These are phyloP conservation scores for Gigaspora rosea DNA, from an alignment of 192 early-diverging fungal species.

Conservation along the genomic window DNA sequence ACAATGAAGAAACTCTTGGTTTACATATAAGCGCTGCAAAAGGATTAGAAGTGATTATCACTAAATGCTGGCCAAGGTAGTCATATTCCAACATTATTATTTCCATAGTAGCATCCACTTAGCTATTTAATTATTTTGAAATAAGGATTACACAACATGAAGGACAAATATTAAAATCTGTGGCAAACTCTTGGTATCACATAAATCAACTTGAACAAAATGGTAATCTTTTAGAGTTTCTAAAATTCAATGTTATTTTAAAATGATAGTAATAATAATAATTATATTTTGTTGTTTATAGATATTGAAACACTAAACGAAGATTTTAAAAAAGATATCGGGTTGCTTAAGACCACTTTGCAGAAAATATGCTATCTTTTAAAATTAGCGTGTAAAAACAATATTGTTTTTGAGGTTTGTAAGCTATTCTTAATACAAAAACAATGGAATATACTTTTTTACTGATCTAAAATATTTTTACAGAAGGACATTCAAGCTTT, in stretches of 20 bases:
- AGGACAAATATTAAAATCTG: slow-evolving; percentile 6
- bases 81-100: neutral
- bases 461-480: too few species aligned
- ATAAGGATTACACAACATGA: slow-evolving; percentile 17
- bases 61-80: slow-evolving; percentile 30
- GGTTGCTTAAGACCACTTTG: neutral
- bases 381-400: neutral
- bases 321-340: neutral
- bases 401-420: slow-evolving; percentile 1
- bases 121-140: neutral
- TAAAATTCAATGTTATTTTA: too few species aligned
- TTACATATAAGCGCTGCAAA: slow-evolving; percentile 18
- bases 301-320: neutral
- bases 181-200: slow-evolving; percentile 18
- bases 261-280: neutral
- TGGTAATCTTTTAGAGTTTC: neutral
- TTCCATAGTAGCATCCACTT: neutral
- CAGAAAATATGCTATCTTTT: slow-evolving; percentile 10
- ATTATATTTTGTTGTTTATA: neutral
- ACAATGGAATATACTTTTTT: too few species aligned
- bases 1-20: slow-evolving; percentile 7
- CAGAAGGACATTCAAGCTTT: too few species aligned
- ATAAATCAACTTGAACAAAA: neutral
- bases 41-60: slow-evolving; percentile 16
- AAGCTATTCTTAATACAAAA: neutral